Percentiles rank a stretch among this genome's conserved stretches.
Evolutionary conservation across 1,139 yeast genomes (phyloP).

Genomic region (Pichia sp.): DNA sequence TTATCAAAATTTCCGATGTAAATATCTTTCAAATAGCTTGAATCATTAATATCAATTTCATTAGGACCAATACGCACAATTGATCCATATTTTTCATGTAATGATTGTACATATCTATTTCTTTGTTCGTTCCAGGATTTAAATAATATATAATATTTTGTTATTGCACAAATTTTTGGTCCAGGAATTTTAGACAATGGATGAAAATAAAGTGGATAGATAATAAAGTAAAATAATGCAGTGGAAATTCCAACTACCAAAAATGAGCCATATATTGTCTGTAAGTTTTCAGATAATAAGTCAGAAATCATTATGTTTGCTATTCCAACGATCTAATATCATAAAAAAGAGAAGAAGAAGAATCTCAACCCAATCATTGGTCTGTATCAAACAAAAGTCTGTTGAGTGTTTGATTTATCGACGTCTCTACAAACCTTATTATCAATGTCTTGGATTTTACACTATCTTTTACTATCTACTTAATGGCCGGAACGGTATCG

Average conservation of each 20-base stretch:
- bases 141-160: constrained; percentile 44
- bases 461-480: no score
- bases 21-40: constrained; percentile 46
- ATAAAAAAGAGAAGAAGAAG: no score
- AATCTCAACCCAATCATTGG: no score
- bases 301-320: constrained; percentile 6
- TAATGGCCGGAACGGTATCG: no score
- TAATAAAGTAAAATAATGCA: constrained; percentile 29
- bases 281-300: background rate
- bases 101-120: constrained; percentile 41
- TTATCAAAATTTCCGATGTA: constrained; percentile 57
- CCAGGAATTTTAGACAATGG: constrained; percentile 57
- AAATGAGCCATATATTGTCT: background rate
- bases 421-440: no score
- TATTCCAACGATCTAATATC: no score
- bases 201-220: constrained; percentile 43
- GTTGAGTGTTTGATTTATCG: no score
- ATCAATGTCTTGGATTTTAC: no score
- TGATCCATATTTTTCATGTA: constrained; percentile 55
- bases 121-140: constrained; percentile 49
- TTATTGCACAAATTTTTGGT: constrained; percentile 46
- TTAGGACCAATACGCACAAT: constrained; percentile 57
- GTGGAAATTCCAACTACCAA: constrained; percentile 9
- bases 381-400: no score
- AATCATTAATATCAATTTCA: constrained; percentile 56